Evolutionary conservation across 2,329 filamentous ascomycete species (phyloP), one percentile per base, ranked within the genome.

Genomic region (Diplodia mutila): DNA sequence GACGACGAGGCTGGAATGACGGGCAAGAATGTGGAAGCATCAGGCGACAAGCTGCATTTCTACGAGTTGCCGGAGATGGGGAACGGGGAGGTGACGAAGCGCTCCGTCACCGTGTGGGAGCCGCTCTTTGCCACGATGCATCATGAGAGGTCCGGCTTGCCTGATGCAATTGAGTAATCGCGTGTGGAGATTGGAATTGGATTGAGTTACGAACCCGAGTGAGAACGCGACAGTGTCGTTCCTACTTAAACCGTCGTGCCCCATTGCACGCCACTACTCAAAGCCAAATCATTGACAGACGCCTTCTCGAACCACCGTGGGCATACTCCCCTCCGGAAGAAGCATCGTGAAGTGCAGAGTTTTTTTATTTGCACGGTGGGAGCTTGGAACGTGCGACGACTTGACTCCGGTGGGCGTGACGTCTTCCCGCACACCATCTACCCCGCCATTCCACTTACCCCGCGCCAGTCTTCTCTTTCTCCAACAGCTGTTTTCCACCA

Each of bases 101-200:
- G 82, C n/a, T 79, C 80, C 0, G 75, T 79, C 2, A 81, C 80
- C 0, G 82, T 85, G 1, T 85, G 82, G 80, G 83, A 85, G 59
- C 82, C 82, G 14, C 71, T 84, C 23, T 84, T 84, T 70, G 77
- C 78, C 66, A 77, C 78, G 69, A 74, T 81, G 66, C 82, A 85
- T 71, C 79, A 80, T 11, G 81, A 84, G 68, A 69, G 71, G 14
- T 83, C 80, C 9, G 74, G 71, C 0, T 73, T 84, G n/a, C 75
- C 78, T 6, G 79, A 79, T 67, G 78, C 81, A 12, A 65, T 65
- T 53, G 21, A 39, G 34, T 59, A 32, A 25, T 12, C 5, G 9
- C 12, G 11, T 25, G n/a, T 23, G 21, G 14, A 25, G 21, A 52
- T 16, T 3, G 49, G 49, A 49, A 1, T 49, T 23, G 21, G 16